phyloP scores from a whole-genome alignment of 139 green algal genomes.

The Zygnema cylindricum region DNA sequence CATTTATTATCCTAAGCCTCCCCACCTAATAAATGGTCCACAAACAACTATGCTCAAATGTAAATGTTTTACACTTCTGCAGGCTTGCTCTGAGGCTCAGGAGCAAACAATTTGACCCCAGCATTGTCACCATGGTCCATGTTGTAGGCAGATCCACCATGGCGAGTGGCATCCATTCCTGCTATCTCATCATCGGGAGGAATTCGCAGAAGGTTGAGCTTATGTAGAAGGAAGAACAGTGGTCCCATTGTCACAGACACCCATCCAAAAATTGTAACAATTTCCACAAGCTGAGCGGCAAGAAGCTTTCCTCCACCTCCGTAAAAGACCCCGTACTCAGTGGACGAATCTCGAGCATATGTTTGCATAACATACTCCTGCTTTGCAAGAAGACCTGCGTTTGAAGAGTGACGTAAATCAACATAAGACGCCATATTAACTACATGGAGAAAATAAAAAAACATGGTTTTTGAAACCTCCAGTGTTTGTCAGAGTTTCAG shows the following conservation, averaged over 20 bases:
- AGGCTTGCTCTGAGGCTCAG: background rate
- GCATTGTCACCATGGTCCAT: background rate
- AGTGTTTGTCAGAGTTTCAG: no score
- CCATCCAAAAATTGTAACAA: conserved; percentile 76
- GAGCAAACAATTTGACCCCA: conserved; percentile 29
- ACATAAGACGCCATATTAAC: background rate
- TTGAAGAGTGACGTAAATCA: conserved; percentile 42
- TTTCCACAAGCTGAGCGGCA: conserved; percentile 68
- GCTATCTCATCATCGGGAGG: conserved; percentile 63
- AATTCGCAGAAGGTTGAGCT: conserved; percentile 62
- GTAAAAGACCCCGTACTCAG: conserved; percentile 62
- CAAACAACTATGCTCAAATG: no score
- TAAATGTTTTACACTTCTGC: background rate
- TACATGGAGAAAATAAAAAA: background rate
- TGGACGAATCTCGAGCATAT: conserved; percentile 24
- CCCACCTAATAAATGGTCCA: no score
- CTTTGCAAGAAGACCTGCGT: conserved; percentile 66
- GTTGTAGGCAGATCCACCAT: conserved; percentile 64
- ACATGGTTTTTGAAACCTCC: no score
- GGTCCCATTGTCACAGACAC: conserved; percentile 63
- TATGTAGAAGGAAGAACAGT: conserved; percentile 78
- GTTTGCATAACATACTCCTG: conserved; percentile 64
- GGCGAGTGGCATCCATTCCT: conserved; percentile 68
- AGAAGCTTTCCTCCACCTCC: conserved; percentile 65
- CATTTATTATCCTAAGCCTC: no score